Base-by-base conservation (phyloP, 495 filamentous ascomycete species). In the Podospora pseudopauciseta region DNA sequence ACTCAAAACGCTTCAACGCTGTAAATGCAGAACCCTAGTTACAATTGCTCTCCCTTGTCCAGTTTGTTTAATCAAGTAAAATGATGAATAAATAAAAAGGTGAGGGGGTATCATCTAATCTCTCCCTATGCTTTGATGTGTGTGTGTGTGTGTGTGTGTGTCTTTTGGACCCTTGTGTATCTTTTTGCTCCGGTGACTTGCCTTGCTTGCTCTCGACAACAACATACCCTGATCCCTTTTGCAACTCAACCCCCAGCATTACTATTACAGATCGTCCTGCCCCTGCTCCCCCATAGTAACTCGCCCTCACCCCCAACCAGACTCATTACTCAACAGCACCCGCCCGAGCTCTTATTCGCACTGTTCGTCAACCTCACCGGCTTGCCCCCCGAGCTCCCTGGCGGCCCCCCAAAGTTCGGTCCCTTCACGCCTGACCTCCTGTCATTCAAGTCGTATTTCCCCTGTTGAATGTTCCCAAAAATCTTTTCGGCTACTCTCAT, bases 381-480 rank as follows among this genome's bases (percentile, higher is more conserved):
- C 61, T 78, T 78, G 18, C 86, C 86, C 87, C 16, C 89, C 88
- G 39, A 68, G 71, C 9, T 18, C 66, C 11, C 20, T 44, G 18
- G 60, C 61, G n/a, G 27, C 44, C 26, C 56, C 44, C 34, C 70
- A 2, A 75, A 75, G 4, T 71, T 78, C 1, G 78, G 81, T 2
- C 80, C 81, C 78, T 97, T 97, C 53, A 99, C 95, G n/a, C 95
- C 95, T 66, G 89, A 92, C 72, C 94, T 86, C 71, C 93, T 86
- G 80, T 97, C 95, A 79, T 97, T 96, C 70, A 99, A 82, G 79
- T 97, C 93, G 78, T 97, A 97, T 73, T 86, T 91, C 3, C 95
- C 95, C 26, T 89, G 88, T 80, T 96, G 92, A 66, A 99, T 96
- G 78, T 97, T 97, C 77, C 92, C 87, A 80, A 94, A 96, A 69